Evolutionary conservation across 139 green algal genomes (phyloP).

Genomic region (Astrephomene gubernaculifera): DNA sequence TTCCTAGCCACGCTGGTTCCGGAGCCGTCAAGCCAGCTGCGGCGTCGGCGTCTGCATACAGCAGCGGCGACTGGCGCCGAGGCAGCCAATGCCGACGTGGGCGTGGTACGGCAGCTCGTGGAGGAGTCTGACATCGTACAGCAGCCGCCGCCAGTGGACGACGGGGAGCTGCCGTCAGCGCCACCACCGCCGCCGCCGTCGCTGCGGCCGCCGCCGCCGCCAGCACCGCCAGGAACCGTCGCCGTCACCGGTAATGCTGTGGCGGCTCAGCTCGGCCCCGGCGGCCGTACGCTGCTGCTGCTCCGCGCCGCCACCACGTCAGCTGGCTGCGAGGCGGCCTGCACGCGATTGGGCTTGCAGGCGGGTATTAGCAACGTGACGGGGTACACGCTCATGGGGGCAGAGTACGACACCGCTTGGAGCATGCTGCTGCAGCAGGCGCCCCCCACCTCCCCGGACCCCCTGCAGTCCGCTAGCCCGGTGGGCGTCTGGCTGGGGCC

Average conservation of each 20-base stretch:
- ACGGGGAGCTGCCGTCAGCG: neutral
- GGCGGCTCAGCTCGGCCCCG: neutral
- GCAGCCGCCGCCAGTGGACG: neutral
- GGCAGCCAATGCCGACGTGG: neutral
- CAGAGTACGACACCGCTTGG: neutral
- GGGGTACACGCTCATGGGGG: neutral
- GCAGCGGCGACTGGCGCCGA: neutral
- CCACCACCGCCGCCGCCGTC: too few relatives aligned
- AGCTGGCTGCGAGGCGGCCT: neutral
- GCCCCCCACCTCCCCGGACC: neutral
- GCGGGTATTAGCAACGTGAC: neutral
- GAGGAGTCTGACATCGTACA: neutral
- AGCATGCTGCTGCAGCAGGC: slow-evolving; percentile 22
- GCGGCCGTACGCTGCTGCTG: neutral
- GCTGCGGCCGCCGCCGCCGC: neutral
- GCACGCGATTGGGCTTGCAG: neutral
- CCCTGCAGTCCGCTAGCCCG: neutral
- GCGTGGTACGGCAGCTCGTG: too few relatives aligned
- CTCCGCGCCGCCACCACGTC: neutral
- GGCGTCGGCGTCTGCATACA: neutral
- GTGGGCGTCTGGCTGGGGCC: slow-evolving; percentile 19
- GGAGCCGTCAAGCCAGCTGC: neutral
- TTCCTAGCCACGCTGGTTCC: neutral
- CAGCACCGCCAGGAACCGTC: neutral
- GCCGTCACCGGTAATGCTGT: neutral